Conservation (phyloP, 495 filamentous ascomycete genomes). For the Penicillium coffeae region DNA sequence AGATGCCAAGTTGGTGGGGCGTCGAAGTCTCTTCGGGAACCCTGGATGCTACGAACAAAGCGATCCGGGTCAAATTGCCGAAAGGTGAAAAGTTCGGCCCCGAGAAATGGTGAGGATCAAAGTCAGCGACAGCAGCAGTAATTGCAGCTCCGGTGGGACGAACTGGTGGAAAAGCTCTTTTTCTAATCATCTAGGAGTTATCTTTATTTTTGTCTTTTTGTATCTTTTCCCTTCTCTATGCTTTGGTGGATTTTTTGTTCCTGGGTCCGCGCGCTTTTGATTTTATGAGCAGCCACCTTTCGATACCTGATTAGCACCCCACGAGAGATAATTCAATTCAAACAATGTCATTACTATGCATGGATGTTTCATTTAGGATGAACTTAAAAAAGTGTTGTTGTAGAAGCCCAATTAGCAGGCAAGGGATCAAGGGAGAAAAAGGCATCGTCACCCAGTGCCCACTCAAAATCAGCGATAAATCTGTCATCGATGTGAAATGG, state of each 20-base stretch:
- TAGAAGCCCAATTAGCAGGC: slow-evolving; percentile 15
- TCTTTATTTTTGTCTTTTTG: no score
- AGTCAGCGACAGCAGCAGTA: not conserved
- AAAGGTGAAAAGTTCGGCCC: slow-evolving; percentile 61
- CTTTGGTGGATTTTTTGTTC: no score
- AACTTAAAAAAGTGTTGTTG: not conserved
- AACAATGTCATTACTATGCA: no score
- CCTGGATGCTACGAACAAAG: slow-evolving; percentile 39
- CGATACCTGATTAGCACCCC: no score
- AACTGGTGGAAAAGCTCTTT: no score
- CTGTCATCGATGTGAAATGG: slow-evolving; percentile 33
- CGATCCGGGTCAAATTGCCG: slow-evolving; percentile 28
- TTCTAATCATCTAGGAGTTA: no score
- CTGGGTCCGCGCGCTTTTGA: no score
- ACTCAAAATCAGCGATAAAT: slow-evolving; percentile 37
- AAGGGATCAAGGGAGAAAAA: slow-evolving; percentile 25
- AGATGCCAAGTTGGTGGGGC: slow-evolving; percentile 64
- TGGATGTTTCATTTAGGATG: no score
- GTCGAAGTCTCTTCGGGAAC: slow-evolving; percentile 46
- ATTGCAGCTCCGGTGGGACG: no score
- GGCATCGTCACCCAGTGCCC: slow-evolving; percentile 34
- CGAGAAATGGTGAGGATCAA: not conserved
- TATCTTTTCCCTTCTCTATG: no score
- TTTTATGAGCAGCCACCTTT: no score
- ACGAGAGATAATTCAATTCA: no score